Evolutionary conservation across 345 rosid species (phyloP).

Genomic region (Eucalyptus brandiana): DNA sequence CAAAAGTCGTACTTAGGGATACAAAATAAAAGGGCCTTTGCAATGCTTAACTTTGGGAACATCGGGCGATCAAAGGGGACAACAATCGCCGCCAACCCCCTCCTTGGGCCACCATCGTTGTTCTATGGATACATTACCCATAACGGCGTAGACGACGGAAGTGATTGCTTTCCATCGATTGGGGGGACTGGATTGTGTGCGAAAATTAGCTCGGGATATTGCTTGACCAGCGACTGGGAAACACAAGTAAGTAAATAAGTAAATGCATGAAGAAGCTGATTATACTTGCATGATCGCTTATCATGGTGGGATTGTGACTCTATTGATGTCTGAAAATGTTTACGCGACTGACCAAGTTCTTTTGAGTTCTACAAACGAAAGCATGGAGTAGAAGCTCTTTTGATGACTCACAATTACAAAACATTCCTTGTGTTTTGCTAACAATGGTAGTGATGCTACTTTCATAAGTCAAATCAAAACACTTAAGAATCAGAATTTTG

Average conservation of each 20-base stretch:
- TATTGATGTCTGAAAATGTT: background rate
- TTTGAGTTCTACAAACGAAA: background rate
- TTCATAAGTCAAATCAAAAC: background rate
- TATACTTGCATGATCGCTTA: background rate
- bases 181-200: background rate
- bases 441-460: background rate
- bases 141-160: background rate
- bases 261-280: background rate
- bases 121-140: background rate
- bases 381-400: background rate
- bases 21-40: background rate
- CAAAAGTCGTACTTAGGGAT: background rate
- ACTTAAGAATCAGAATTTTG: background rate
- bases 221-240: background rate
- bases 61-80: background rate
- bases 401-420: background rate
- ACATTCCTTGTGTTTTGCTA: background rate
- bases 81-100: background rate
- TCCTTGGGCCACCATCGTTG: background rate
- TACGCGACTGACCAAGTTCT: background rate
- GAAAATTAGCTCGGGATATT: background rate
- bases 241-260: background rate
- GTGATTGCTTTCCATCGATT: background rate
- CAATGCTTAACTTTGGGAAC: background rate
- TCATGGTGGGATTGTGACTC: background rate